Percentiles rank a stretch among this genome's conserved stretches.
These are phyloP conservation scores for Graphiopsis chlorocephala DNA, from an alignment of 2,329 filamentous ascomycete species.

Conservation along the genomic window DNA sequence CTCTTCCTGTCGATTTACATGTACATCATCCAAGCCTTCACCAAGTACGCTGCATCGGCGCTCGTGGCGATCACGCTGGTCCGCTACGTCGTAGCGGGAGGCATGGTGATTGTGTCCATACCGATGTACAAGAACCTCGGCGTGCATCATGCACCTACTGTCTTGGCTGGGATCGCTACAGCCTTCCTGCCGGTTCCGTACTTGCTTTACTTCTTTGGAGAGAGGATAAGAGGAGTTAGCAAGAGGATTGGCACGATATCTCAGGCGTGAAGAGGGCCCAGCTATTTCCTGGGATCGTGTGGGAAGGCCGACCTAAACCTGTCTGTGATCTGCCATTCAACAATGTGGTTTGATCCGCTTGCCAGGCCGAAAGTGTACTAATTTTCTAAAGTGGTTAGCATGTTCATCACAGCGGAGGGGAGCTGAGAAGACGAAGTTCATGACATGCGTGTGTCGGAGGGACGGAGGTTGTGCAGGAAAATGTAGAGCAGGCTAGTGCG, in stretches of 20 bases:
- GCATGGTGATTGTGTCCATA: conserved; percentile 40
- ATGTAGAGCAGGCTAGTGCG: not conserved
- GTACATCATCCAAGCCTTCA: conserved; percentile 40
- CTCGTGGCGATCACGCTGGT: conserved; percentile 33
- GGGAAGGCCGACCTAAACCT: not conserved
- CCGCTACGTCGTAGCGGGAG: conserved; percentile 35
- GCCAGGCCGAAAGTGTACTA: not conserved
- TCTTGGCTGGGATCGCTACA: not conserved
- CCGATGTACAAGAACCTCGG: conserved; percentile 36
- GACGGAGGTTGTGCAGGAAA: conserved; percentile 13
- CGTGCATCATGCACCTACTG: not conserved
- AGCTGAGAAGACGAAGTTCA: not conserved
- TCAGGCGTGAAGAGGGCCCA: not conserved
- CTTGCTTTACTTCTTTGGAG: not conserved
- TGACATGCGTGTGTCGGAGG: conserved; percentile 24
- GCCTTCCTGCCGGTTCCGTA: not conserved
- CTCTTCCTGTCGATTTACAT: conserved; percentile 40
- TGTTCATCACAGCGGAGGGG: not conserved
- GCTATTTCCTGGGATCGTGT: not conserved
- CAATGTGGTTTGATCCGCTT: not conserved
- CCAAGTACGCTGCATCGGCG: conserved; percentile 40
- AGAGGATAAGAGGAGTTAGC: not conserved
- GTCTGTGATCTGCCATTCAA: too few species aligned
- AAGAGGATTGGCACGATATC: not conserved
- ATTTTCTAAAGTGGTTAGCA: not conserved